Evolutionary conservation across 2,329 filamentous ascomycete genomes (phyloP).

Genomic region (Colletotrichum shisoi): DNA sequence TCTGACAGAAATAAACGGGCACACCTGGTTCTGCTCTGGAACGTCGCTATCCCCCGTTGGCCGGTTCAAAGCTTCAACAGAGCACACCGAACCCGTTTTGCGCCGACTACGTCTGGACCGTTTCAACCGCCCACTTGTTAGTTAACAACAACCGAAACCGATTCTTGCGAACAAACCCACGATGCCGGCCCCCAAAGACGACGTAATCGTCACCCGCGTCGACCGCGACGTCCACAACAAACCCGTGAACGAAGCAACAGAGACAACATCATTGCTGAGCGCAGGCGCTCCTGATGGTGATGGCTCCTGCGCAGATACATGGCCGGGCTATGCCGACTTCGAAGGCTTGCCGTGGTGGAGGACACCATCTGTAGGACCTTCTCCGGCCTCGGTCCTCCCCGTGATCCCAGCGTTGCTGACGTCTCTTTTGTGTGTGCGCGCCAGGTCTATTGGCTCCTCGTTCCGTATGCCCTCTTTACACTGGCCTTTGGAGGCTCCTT

Average conservation of each 20-base stretch:
- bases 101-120: neutral
- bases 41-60: neutral
- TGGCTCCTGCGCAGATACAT: slow-evolving; percentile 47
- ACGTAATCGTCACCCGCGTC: slow-evolving; percentile 35
- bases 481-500: slow-evolving; percentile 85
- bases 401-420: slow-evolving; percentile 23
- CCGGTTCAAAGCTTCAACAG: neutral
- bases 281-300: slow-evolving; percentile 41
- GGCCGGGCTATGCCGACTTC: slow-evolving; percentile 66
- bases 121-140: too few species aligned
- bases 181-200: slow-evolving; percentile 34
- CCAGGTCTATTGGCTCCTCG: slow-evolving; percentile 83
- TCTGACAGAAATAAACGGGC: neutral
- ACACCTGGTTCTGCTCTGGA: neutral
- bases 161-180: neutral
- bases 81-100: neutral
- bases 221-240: slow-evolving; percentile 26
- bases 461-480: slow-evolving; percentile 81
- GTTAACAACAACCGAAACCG: neutral
- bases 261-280: slow-evolving; percentile 53
- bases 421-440: slow-evolving; percentile 13
- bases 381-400: neutral
- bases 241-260: slow-evolving; percentile 42
- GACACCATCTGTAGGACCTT: slow-evolving; percentile 64
- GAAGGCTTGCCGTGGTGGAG: slow-evolving; percentile 68